Conservation (phyloP, 331 rosid species). For the Ulmus americana region DNA sequence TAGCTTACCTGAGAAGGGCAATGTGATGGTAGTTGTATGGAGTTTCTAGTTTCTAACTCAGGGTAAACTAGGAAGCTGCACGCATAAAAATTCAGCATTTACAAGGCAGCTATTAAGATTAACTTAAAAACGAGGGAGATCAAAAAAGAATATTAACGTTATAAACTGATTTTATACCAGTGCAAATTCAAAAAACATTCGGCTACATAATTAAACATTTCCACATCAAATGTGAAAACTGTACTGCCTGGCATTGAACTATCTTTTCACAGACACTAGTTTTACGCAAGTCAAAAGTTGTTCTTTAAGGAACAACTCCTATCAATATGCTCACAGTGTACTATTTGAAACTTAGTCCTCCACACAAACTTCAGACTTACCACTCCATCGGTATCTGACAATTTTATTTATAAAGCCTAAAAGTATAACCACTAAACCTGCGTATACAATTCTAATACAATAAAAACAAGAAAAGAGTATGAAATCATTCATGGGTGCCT, state of each 20-base stretch:
- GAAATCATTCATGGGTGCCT: neutral
- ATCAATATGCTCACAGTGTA: neutral
- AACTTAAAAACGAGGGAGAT: neutral
- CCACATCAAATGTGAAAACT: neutral
- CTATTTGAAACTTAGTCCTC: neutral
- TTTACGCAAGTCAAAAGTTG: neutral
- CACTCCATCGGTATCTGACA: neutral
- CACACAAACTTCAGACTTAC: neutral
- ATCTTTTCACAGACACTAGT: neutral
- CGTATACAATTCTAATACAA: too few relatives aligned
- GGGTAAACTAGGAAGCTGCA: constrained; percentile 81
- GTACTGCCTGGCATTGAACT: neutral
- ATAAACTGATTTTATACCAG: neutral
- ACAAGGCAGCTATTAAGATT: constrained; percentile 3
- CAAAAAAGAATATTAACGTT: neutral
- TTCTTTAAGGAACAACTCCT: neutral
- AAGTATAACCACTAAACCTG: too few relatives aligned
- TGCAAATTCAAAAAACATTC: neutral
- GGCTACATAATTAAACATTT: neutral
- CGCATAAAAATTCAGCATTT: constrained; percentile 13
- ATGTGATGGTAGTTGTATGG: constrained; percentile 57
- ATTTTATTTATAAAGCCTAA: neutral
- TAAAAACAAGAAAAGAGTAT: neutral
- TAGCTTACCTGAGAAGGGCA: constrained; percentile 60
- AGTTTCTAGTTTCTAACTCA: constrained; percentile 86